A percentile compares a stretch with the other conserved stretches of the same genome.
phyloP scores from a whole-genome alignment of 257 asterid species.

The Solanum sitiens region DNA sequence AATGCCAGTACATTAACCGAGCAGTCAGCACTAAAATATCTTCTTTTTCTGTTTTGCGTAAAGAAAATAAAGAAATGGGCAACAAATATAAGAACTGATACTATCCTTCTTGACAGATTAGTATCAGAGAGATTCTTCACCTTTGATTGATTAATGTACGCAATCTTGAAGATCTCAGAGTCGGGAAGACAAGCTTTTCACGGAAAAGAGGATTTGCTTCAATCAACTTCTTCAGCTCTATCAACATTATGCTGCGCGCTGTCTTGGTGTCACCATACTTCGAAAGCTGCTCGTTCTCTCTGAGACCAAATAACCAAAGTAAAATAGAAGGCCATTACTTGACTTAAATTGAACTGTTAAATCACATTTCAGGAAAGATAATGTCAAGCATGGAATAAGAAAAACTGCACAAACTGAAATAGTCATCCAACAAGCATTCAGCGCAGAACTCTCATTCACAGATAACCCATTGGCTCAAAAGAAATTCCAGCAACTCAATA shows the following conservation, averaged over 20 bases:
- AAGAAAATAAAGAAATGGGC: not conserved
- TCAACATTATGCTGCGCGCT: conserved; percentile 92
- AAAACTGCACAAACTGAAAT: not conserved
- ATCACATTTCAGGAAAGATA: not conserved
- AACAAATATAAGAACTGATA: not conserved
- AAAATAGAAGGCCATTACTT: not conserved
- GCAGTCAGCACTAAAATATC: not conserved
- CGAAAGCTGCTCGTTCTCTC: conserved; percentile 98
- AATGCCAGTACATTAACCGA: not conserved
- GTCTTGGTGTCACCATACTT: conserved; percentile 98
- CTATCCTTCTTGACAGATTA: not conserved
- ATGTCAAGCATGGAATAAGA: not conserved
- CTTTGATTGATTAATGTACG: conserved; percentile 93
- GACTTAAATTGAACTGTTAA: not conserved
- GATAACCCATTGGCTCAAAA: not conserved
- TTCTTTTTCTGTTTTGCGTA: not conserved
- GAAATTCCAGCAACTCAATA: not conserved
- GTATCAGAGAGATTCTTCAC: conserved; percentile 20
- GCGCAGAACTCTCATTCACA: not conserved
- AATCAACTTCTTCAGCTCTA: conserved; percentile 86
- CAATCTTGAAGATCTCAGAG: conserved; percentile 81
- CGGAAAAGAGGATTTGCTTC: conserved; percentile 99
- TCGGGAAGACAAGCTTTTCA: conserved; percentile 87
- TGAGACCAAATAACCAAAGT: conserved; percentile 16
- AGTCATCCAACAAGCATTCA: not conserved